Evolutionary conservation across 2,329 filamentous ascomycete genomes (phyloP), one percentile per base, ranked within the genome.

Genomic region (Sclerotinia spermophila): DNA sequence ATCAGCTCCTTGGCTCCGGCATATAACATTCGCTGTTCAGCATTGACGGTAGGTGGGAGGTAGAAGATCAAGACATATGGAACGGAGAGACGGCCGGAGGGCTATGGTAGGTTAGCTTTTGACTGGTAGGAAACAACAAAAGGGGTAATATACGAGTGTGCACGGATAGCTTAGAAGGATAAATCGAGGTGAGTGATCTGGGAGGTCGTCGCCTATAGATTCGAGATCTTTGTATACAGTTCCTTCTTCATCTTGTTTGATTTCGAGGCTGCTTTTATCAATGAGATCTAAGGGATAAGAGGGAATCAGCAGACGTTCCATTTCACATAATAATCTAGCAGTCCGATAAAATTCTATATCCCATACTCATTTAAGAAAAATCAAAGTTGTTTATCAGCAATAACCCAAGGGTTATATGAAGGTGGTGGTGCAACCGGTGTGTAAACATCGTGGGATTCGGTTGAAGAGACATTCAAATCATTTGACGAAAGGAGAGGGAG

Each of bases 51-150:
- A 67, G 90, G 91, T 11, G 96, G 96, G 33, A 98, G 89, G 83
- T 97, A 98, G 84, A 97, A 97, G 33, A 99, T 83, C 80, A 98
- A 88, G 61, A 97, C 93, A 80, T 99, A 99, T 15, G 96, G 96
- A 4, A 97, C 94, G 7, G 93, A 92, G 58, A 94, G 81, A 40
- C 96, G 90, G 70, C 96, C 96, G 67, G 92, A 94, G 59, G 89
- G 84, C 93, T 96, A 74, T 69, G 53, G 10, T 44, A 24, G 10
- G 19, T 67, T 71, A 48, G 66, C 66, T 65, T 77, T 48, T 67
- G 44, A 13, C 15, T 27, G 5, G 35, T 15, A 61, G 6, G 19
- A 35, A 19, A 4, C 4, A 33, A n/a, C 21, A 6, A 51, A 24
- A 30, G 24, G 33, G n/a, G 10, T 17, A 17, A 75, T 86, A 74